Evolutionary conservation across 129 eudicot genomes (phyloP).

Genomic region (Logfia minima): DNA sequence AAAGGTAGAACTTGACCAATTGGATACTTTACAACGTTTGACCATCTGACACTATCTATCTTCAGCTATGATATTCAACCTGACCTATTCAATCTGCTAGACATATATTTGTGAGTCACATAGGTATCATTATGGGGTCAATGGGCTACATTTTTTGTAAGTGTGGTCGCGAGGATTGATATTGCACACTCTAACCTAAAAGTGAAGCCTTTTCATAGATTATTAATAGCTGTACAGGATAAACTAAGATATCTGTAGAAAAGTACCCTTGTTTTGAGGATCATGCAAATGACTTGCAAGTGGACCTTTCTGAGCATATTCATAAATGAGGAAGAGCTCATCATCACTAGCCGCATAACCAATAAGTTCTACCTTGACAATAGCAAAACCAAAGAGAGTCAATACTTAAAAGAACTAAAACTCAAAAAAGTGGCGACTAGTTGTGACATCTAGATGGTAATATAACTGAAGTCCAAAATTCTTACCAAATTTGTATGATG

Average conservation of each 20-base stretch:
- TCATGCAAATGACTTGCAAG: constrained; percentile 85
- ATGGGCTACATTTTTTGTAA: background rate
- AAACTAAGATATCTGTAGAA: background rate
- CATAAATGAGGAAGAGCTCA: constrained; percentile 86
- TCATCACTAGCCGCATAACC: constrained; percentile 89
- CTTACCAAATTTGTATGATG: constrained; percentile 96
- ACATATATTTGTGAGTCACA: background rate
- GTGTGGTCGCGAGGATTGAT: background rate
- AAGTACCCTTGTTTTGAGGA: constrained; percentile 80
- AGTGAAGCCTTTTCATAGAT: background rate
- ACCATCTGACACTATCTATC: background rate
- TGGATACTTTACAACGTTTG: background rate
- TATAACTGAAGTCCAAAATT: constrained; percentile 18
- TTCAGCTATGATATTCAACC: background rate
- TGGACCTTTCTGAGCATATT: constrained; percentile 91
- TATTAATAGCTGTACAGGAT: background rate
- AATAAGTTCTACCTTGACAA: constrained; percentile 92
- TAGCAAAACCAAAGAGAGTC: constrained; percentile 41
- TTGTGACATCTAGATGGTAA: constrained; percentile 16
- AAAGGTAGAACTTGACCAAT: background rate
- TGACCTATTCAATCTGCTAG: background rate
- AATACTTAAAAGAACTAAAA: constrained; percentile 12
- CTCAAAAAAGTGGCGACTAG: background rate
- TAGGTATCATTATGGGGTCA: background rate
- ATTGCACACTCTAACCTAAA: background rate